A percentile compares a stretch with the other conserved stretches of the same genome.
Evolutionary conservation across 306 rosid species (phyloP).

Genomic region (Prunus persica): DNA sequence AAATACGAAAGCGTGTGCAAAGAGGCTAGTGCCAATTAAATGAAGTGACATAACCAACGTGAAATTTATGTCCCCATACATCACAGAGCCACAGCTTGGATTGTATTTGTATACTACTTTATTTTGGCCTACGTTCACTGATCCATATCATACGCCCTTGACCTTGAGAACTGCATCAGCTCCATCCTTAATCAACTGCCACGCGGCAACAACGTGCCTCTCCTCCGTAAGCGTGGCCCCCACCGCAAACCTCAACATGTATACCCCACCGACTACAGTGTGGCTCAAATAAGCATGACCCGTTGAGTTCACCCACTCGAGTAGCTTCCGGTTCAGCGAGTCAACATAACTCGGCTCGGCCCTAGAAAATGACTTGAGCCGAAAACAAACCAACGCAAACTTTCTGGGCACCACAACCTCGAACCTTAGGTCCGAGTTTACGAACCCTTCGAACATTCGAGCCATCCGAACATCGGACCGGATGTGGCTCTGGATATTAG

Average conservation of each 20-base stretch:
- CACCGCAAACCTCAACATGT: conserved; percentile 32
- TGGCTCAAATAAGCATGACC: conserved; percentile 33
- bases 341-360: conserved; percentile 1
- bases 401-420: conserved; percentile 41
- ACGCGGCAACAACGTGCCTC: conserved; percentile 32
- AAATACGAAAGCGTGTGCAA: no score
- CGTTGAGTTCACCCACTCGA: conserved; percentile 29
- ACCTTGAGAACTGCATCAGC: conserved; percentile 16
- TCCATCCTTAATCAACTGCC: conserved; percentile 27
- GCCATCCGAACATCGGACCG: conserved; percentile 53
- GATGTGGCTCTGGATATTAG: conserved; percentile 41
- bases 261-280: conserved; percentile 34
- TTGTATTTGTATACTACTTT: no score
- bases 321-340: conserved; percentile 31
- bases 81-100: neutral
- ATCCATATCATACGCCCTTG: neutral
- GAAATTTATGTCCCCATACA: neutral
- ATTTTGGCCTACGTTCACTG: neutral
- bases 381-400: conserved; percentile 51
- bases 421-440: conserved; percentile 45
- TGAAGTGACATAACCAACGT: neutral
- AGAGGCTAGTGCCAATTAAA: neutral
- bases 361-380: conserved; percentile 32
- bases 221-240: conserved; percentile 35
- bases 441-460: conserved; percentile 40